A percentile compares a stretch with the other conserved stretches of the same genome.
phyloP scores from a whole-genome alignment of 2,329 filamentous ascomycete species.

The Trichoderma polysporum region DNA sequence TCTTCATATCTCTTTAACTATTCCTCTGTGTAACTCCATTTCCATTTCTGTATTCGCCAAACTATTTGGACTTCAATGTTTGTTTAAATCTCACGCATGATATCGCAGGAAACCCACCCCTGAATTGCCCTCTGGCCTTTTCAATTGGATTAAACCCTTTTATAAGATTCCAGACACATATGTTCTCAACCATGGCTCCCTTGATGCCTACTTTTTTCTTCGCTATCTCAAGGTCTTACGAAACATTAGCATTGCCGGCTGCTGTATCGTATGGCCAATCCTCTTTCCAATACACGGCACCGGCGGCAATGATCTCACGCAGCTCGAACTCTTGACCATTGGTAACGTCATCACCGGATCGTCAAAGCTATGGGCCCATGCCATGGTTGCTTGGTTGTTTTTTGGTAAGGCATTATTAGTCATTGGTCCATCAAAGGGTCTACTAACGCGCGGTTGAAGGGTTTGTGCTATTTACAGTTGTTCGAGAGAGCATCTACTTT shows the following conservation, averaged over 20 bases:
- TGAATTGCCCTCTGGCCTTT: slow-evolving; percentile 56
- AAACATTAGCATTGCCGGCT: slow-evolving; percentile 81
- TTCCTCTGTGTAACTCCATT: neutral
- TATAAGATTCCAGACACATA: slow-evolving; percentile 71
- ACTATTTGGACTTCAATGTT: neutral
- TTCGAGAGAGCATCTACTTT: slow-evolving; percentile 85
- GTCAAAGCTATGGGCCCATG: slow-evolving; percentile 74
- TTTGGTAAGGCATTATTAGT: slow-evolving; percentile 39
- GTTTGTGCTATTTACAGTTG: slow-evolving; percentile 86
- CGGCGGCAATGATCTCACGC: slow-evolving; percentile 60
- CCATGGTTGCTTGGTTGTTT: slow-evolving; percentile 78
- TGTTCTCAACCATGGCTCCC: slow-evolving; percentile 83
- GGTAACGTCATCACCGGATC: slow-evolving; percentile 68
- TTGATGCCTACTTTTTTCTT: slow-evolving; percentile 89
- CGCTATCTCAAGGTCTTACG: slow-evolving; percentile 70
- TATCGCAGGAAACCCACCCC: slow-evolving; percentile 57
- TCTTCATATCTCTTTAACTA: neutral
- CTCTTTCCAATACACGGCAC: slow-evolving; percentile 85
- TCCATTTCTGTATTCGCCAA: neutral
- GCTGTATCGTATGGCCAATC: slow-evolving; percentile 81
- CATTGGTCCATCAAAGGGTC: no score
- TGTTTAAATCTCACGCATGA: neutral
- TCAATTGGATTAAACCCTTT: slow-evolving; percentile 68
- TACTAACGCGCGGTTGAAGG: slow-evolving; percentile 41
- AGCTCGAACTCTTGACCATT: slow-evolving; percentile 79